phyloP scores from a whole-genome alignment of 345 rosid species.

The Cardamine resedifolia region DNA sequence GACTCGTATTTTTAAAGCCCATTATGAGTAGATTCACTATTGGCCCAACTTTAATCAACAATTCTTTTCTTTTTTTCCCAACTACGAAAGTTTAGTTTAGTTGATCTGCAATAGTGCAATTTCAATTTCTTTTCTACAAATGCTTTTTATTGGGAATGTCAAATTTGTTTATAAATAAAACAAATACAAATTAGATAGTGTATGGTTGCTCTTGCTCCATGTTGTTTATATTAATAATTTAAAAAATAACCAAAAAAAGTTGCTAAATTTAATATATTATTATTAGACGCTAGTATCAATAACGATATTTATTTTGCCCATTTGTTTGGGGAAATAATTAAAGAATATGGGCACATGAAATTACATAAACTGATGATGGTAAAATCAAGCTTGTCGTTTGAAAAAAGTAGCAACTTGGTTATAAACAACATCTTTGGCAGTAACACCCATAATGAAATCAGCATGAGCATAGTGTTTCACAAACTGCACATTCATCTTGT shows the following conservation, averaged over 20 bases:
- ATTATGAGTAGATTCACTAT: background rate
- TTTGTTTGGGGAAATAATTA: background rate
- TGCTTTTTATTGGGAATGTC: background rate
- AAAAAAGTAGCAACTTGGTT: slow-evolving; percentile 61
- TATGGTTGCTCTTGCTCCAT: background rate
- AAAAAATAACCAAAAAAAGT: background rate
- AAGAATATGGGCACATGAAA: slow-evolving; percentile 14
- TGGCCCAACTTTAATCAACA: slow-evolving; percentile 18
- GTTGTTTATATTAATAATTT: background rate
- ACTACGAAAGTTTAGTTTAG: background rate
- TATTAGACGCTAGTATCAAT: background rate
- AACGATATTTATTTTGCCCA: slow-evolving; percentile 3
- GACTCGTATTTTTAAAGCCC: slow-evolving; percentile 29
- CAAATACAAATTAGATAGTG: background rate
- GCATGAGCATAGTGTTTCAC: slow-evolving; percentile 73
- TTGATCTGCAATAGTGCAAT: background rate
- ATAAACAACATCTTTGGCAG: slow-evolving; percentile 79
- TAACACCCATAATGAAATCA: slow-evolving; percentile 84
- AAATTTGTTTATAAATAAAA: background rate
- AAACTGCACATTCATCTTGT: slow-evolving; percentile 62
- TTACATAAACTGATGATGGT: background rate
- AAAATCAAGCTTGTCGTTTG: slow-evolving; percentile 40
- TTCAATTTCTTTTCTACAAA: background rate
- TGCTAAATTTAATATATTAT: background rate
- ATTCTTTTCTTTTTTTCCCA: too few species aligned